Evolutionary conservation across 139 green algal species (phyloP).

Genomic region (Zygnema cylindricum): DNA sequence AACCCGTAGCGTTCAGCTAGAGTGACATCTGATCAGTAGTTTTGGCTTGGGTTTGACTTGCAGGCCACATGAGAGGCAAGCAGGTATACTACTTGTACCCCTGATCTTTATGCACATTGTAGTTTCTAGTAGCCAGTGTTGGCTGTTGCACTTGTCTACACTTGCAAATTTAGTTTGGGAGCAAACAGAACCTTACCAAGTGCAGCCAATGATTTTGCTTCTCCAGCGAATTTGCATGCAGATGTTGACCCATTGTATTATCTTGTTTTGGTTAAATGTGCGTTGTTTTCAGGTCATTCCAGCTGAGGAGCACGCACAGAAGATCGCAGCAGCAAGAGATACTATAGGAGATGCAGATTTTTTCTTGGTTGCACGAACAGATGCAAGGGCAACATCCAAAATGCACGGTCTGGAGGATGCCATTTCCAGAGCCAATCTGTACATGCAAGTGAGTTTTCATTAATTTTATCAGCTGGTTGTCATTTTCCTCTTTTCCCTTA

Average conservation of each 20-base stretch:
- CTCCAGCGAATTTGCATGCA: too few species aligned
- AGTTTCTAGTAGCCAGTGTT: too few species aligned
- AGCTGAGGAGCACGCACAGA: conserved; percentile 21
- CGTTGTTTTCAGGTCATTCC: conserved; percentile 31
- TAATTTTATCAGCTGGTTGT: too few species aligned
- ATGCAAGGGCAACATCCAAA: conserved; percentile 65
- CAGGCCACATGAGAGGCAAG: conserved; percentile 74
- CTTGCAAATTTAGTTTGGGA: conserved; percentile 75
- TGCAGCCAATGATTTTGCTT: too few species aligned
- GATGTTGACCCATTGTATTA: too few species aligned
- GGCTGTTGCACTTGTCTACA: too few species aligned
- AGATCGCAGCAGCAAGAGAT: conserved; percentile 75
- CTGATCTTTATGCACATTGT: too few species aligned
- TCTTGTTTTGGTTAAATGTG: too few species aligned
- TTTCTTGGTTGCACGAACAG: conserved; percentile 82
- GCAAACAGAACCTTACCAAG: conserved; percentile 66
- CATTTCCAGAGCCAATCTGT: conserved; percentile 75
- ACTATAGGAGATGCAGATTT: conserved; percentile 79
- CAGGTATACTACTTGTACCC: conserved; percentile 66
- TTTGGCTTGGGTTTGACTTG: too few species aligned
- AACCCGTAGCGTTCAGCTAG: too few species aligned
- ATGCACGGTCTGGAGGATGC: conserved; percentile 75
- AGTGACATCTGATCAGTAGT: too few species aligned
- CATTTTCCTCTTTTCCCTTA: background rate
- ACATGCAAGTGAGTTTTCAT: conserved; percentile 66